Conservation (phyloP, 768 basidiomycete genomes). For the Mycena pura region DNA sequence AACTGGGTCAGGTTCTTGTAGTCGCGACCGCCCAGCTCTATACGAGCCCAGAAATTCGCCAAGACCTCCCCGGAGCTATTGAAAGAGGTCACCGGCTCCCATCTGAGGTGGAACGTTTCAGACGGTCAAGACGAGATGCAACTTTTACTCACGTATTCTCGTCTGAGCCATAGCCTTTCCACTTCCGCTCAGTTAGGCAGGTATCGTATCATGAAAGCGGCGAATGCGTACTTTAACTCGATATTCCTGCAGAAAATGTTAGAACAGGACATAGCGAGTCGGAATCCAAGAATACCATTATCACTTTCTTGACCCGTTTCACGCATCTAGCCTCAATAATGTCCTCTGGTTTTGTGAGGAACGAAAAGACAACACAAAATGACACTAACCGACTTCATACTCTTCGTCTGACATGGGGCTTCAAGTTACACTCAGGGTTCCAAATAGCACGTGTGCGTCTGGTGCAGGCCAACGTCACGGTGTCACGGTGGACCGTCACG, state of each 20-base stretch:
- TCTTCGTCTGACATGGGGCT: conserved; percentile 39
- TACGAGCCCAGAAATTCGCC: conserved; percentile 56
- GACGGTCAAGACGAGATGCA: conserved; percentile 18
- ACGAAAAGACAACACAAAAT: neutral
- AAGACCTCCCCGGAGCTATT: conserved; percentile 61
- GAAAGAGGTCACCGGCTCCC: conserved; percentile 74
- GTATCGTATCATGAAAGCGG: neutral
- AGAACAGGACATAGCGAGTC: conserved; percentile 12
- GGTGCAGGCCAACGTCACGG: no score
- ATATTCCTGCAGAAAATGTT: conserved; percentile 51
- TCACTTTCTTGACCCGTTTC: conserved; percentile 47
- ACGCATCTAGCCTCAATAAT: conserved; percentile 60
- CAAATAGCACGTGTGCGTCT: no score
- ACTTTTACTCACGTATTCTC: conserved; percentile 74
- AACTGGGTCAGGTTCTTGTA: conserved; percentile 55
- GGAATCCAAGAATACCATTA: conserved; percentile 51
- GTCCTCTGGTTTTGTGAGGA: conserved; percentile 48
- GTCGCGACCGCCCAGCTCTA: conserved; percentile 57
- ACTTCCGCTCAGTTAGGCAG: conserved; percentile 42
- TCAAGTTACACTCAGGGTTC: no score
- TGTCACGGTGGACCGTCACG: no score
- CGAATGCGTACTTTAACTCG: conserved; percentile 57
- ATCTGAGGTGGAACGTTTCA: conserved; percentile 46
- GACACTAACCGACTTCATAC: conserved; percentile 71
- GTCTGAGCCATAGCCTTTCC: conserved; percentile 61